Conservation (phyloP, 1,284 basidiomycete genomes). For the Rhodotorula sp. region DNA sequence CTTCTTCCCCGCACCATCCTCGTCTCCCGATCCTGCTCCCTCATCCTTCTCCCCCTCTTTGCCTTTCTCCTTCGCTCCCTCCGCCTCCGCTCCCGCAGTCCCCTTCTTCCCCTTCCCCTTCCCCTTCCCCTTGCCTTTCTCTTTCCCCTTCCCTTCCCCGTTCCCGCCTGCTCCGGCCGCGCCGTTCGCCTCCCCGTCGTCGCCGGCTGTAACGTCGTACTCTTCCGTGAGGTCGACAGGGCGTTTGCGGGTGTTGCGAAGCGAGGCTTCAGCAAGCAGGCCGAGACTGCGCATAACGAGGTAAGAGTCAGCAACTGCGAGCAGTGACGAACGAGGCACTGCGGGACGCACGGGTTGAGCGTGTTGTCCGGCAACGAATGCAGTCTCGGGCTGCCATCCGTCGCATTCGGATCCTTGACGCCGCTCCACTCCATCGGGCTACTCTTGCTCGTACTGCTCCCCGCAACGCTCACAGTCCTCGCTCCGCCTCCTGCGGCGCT, state of each 20-base stretch:
- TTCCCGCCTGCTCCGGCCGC: conserved; percentile 1
- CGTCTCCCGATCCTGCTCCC: not conserved
- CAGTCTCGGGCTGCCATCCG: conserved; percentile 61
- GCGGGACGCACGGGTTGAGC: conserved; percentile 62
- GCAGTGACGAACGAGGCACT: not conserved
- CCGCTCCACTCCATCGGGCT: conserved; percentile 36
- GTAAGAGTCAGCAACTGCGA: not conserved
- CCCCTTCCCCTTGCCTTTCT: not conserved
- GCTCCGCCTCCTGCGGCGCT: not conserved
- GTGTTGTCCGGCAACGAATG: conserved; percentile 87
- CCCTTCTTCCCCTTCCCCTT: conserved; percentile 12
- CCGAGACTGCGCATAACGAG: conserved; percentile 55
- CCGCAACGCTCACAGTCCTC: conserved; percentile 8
- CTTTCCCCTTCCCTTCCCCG: conserved; percentile 16
- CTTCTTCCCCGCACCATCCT: conserved; percentile 7
- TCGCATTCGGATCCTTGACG: conserved; percentile 41
- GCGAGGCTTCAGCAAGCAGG: conserved; percentile 81
- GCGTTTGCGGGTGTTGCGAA: conserved; percentile 67
- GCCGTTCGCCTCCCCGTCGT: conserved; percentile 10
- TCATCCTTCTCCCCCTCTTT: conserved; percentile 2
- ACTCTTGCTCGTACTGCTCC: conserved; percentile 19
- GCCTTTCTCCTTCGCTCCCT: conserved; percentile 5
- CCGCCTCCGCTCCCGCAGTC: conserved; percentile 2
- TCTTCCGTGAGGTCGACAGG: conserved; percentile 32
- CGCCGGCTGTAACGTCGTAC: conserved; percentile 27